These are phyloP conservation scores for Vigna nakashimae DNA, from an alignment of 306 rosid species.

Conservation along the genomic window DNA sequence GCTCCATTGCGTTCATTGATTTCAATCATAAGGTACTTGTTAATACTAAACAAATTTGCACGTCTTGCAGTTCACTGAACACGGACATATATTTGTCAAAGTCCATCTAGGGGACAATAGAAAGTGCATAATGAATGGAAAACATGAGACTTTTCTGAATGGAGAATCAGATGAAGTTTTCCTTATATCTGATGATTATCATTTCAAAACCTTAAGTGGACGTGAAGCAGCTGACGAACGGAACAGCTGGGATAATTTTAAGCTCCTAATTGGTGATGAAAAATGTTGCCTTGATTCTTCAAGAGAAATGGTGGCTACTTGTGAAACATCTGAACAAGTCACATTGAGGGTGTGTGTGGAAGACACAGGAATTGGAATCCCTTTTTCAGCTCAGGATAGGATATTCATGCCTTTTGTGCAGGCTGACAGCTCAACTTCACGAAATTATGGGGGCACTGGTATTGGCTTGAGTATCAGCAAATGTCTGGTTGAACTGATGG, in stretches of 20 bases:
- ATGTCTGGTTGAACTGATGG: constrained; percentile 92
- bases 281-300: constrained; percentile 55
- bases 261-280: constrained; percentile 62
- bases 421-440: constrained; percentile 93
- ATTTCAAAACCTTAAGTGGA: constrained; percentile 79
- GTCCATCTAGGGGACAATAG: constrained; percentile 70
- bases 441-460: constrained; percentile 94
- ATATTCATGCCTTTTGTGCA: constrained; percentile 95
- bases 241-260: constrained; percentile 78
- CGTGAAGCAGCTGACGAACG: constrained; percentile 82
- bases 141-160: constrained; percentile 53
- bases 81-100: constrained; percentile 87
- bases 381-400: constrained; percentile 73
- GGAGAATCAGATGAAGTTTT: constrained; percentile 62
- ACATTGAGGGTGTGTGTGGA: constrained; percentile 82
- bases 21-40: constrained; percentile 31
- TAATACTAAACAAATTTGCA: constrained; percentile 29
- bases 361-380: constrained; percentile 95
- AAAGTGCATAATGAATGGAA: constrained; percentile 52
- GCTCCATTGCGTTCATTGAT: background rate
- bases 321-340: constrained; percentile 60
- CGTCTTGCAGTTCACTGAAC: constrained; percentile 84
- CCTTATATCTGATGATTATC: constrained; percentile 49
- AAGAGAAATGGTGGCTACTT: constrained; percentile 28
- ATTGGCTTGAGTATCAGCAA: constrained; percentile 95